Evolutionary conservation across 495 filamentous ascomycete genomes (phyloP), one percentile per base, ranked within the genome.

Genomic region (Aspergillus diversus): DNA sequence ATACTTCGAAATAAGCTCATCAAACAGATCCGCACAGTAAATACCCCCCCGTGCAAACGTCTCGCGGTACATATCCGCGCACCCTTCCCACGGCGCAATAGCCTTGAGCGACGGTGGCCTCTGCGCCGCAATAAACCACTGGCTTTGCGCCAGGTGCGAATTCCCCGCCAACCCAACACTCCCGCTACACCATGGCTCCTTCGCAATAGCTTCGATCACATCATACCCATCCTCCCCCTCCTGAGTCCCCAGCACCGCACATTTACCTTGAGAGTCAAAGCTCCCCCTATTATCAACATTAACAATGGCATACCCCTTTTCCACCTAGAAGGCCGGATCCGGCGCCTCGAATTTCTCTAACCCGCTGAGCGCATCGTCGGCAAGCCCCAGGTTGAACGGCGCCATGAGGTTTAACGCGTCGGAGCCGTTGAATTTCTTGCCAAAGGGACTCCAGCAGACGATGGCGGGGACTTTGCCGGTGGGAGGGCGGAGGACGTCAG

Each of bases 61-160:
- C 35, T 82, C 77, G 16, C 78, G 73, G 57, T 79, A 82, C n/a
- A 80, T 60, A 62, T 83, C 79, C 7, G 68, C 69, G 60, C 66
- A 76, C 4, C 74, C 79, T 58, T 82, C 80, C 80, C 79, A 82
- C 0, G 80, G 81, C 1, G 80, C 75, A 50, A 82, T 81, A 0
- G 77, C 76, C 15, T 75, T 75, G 1, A 83, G 67, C 0, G 73
- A 73, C 5, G 78, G 77, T 5, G 79, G 80, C 46, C 70, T 63
- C 49, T 70, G 46, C 3, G 73, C 66, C 5, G 79, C 80, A 33
- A 78, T 74, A 43, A 73, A 69, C 78, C 79, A 79, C 63, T 81
- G 80, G 11, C 67, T 64, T 12, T 76, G 78, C 12, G 80, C 78
- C n/a, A 75, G 57, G 1, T 61, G 56, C 5, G 75, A 78, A 59